These are phyloP conservation scores for Leccinum barrowsii DNA, from an alignment of 768 basidiomycete species.

Conservation along the genomic window DNA sequence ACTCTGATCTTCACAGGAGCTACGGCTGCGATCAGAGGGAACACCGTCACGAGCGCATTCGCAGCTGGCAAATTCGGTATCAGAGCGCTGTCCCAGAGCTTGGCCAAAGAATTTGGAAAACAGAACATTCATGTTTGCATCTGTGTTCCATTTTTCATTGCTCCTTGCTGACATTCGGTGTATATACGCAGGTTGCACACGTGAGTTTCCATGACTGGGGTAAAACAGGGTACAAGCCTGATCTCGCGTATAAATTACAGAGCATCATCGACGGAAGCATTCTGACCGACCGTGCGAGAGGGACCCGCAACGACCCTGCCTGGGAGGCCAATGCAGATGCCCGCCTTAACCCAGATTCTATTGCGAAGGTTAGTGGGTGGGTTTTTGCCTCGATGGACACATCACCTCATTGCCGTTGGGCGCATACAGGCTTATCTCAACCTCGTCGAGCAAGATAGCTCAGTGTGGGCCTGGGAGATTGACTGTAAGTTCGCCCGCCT, in stretches of 20 bases:
- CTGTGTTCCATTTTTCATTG: not conserved
- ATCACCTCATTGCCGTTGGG: not conserved
- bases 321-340: constrained; percentile 45
- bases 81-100: constrained; percentile 63
- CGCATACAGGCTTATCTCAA: constrained; percentile 57
- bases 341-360: constrained; percentile 60
- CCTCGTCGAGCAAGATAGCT: constrained; percentile 65
- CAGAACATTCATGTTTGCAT: constrained; percentile 64
- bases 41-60: constrained; percentile 56
- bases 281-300: constrained; percentile 36
- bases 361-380: constrained; percentile 52
- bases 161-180: not conserved
- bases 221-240: not conserved
- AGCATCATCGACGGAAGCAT: constrained; percentile 68
- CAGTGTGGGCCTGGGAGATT: constrained; percentile 77
- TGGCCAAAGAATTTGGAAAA: constrained; percentile 73
- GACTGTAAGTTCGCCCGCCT: constrained; percentile 49
- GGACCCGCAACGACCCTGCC: constrained; percentile 28
- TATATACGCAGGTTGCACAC: constrained; percentile 51
- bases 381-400: not conserved
- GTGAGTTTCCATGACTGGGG: constrained; percentile 36
- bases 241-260: constrained; percentile 30
- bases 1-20: constrained; percentile 72
- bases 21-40: constrained; percentile 64
- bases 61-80: constrained; percentile 62